Percentiles rank a stretch among this genome's conserved stretches.
Conservation (phyloP, 768 basidiomycete genomes). For the Fomitopsis serialis region DNA sequence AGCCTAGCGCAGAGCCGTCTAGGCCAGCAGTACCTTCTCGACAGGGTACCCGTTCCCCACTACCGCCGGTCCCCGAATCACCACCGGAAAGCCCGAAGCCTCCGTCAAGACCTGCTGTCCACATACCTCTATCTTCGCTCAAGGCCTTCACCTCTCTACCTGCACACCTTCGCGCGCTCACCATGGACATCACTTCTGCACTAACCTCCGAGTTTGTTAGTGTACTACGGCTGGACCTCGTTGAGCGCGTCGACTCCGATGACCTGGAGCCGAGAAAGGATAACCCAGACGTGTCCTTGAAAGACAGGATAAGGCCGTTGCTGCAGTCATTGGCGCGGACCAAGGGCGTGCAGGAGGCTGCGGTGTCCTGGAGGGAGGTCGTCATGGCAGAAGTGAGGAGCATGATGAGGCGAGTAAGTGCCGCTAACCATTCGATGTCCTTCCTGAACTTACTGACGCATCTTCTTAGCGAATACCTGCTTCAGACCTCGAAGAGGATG, state of each 20-base stretch:
- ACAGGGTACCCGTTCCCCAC: conserved; percentile 11
- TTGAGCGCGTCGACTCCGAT: conserved; percentile 39
- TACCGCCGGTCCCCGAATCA: conserved; percentile 22
- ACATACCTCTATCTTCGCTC: conserved; percentile 62
- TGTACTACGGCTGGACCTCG: conserved; percentile 62
- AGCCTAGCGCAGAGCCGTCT: background rate
- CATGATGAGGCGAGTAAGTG: conserved; percentile 54
- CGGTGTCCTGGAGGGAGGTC: conserved; percentile 64
- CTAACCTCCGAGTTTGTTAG: conserved; percentile 75
- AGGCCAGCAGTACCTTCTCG: conserved; percentile 3
- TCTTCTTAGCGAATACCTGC: conserved; percentile 49
- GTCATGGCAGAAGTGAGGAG: conserved; percentile 56
- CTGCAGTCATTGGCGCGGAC: conserved; percentile 75
- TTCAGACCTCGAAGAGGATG: conserved; percentile 52
- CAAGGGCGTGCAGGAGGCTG: conserved; percentile 62
- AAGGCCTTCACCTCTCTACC: conserved; percentile 75
- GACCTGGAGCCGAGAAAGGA: conserved; percentile 11
- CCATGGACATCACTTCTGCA: conserved; percentile 69
- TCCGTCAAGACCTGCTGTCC: conserved; percentile 19
- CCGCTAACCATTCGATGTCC: background rate
- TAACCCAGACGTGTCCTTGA: conserved; percentile 39
- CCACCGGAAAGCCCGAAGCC: conserved; percentile 14
- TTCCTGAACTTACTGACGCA: background rate
- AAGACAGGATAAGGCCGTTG: conserved; percentile 65
- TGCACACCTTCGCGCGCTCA: conserved; percentile 60